A percentile compares a stretch with the other conserved stretches of the same genome.
phyloP scores from a whole-genome alignment of 768 basidiomycete genomes.

The Psilocybe azurescens region DNA sequence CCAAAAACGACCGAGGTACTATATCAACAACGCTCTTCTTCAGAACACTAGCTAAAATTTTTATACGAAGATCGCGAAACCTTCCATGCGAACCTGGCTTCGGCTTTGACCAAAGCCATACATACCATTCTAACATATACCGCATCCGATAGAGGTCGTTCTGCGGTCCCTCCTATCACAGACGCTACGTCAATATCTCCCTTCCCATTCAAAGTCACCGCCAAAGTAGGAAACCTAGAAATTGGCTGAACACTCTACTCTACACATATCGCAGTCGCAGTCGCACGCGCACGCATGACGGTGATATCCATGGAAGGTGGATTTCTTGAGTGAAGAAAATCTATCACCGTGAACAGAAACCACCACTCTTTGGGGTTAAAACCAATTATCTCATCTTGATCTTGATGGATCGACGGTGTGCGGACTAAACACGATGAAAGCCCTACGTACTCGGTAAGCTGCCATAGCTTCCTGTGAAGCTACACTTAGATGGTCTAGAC shows the following conservation, averaged over 20 bases:
- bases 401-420: not conserved
- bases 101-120: conserved; percentile 68
- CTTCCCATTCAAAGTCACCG: conserved; percentile 75
- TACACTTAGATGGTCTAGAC: not conserved
- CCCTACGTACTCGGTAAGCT: not conserved
- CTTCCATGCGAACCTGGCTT: conserved; percentile 62
- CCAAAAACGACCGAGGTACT: conserved; percentile 65
- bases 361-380: not conserved
- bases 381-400: not conserved
- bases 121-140: conserved; percentile 78
- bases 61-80: conserved; percentile 43
- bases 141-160: conserved; percentile 77
- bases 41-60: not conserved
- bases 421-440: too few relatives aligned
- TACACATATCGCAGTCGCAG: not conserved
- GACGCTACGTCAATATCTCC: conserved; percentile 78
- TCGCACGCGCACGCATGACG: not conserved
- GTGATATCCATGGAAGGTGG: not conserved
- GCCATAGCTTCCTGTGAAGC: not conserved
- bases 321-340: not conserved
- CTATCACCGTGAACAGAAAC: not conserved
- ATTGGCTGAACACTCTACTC: conserved; percentile 34
- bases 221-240: conserved; percentile 72
- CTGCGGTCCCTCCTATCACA: conserved; percentile 81
- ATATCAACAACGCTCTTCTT: not conserved